These are phyloP conservation scores for Vicia sativa DNA, from an alignment of 306 rosid species.

Conservation along the genomic window DNA sequence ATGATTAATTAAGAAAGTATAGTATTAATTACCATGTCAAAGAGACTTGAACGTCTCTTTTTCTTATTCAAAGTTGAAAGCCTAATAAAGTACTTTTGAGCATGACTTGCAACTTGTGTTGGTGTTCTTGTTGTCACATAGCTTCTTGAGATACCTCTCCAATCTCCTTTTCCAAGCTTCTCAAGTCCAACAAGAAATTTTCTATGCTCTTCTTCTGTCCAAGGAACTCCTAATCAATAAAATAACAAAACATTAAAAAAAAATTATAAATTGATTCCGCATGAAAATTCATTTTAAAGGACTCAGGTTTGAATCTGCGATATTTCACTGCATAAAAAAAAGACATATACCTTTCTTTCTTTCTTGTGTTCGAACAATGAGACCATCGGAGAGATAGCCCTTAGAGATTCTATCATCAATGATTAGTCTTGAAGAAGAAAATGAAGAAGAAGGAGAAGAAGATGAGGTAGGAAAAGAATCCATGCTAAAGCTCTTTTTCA, in stretches of 20 bases:
- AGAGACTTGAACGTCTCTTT: conserved; percentile 87
- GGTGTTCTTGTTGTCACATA: conserved; percentile 91
- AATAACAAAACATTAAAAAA: not conserved
- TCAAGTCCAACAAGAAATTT: conserved; percentile 80
- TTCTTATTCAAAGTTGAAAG: conserved; percentile 61
- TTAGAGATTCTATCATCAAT: conserved; percentile 49
- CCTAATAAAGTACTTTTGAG: conserved; percentile 84
- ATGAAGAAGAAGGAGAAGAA: conserved; percentile 50
- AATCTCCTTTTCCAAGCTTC: conserved; percentile 91
- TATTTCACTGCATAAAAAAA: no score
- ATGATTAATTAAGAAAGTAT: not conserved
- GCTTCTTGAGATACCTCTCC: conserved; percentile 88
- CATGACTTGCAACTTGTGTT: conserved; percentile 96
- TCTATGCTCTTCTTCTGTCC: conserved; percentile 96
- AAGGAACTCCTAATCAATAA: conserved; percentile 64
- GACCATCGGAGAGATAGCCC: conserved; percentile 86
- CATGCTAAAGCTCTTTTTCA: conserved; percentile 83
- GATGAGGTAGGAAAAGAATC: conserved; percentile 63
- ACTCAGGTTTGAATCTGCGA: no score
- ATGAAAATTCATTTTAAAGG: no score
- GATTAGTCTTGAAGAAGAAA: conserved; percentile 45
- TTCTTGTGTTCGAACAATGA: conserved; percentile 58
- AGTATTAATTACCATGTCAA: conserved; percentile 51
- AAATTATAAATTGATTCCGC: no score
- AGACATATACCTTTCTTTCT: conserved; percentile 66